Base-by-base conservation (phyloP, 495 filamentous ascomycete genomes). In the Chaetomium tenue region DNA sequence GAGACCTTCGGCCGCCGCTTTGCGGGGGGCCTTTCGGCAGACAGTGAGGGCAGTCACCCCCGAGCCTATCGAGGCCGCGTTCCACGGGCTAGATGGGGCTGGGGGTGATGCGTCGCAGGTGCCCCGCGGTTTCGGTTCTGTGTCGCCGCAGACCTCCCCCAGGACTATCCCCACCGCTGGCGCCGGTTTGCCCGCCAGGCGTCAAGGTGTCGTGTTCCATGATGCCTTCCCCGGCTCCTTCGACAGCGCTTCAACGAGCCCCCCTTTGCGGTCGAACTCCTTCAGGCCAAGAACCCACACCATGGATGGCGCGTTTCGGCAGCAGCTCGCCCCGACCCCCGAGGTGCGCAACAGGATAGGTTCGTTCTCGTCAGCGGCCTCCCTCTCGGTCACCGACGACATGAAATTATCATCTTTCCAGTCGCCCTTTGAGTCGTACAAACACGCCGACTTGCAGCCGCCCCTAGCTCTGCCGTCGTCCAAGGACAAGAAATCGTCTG, bases 41-140 rank as follows among this genome's bases (percentile, higher is more conserved):
- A 82, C 78, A 4, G 79, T 84, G 55, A 79, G 84, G 48, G 74
- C 80, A 16, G 81, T 84, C 61, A 84, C 84, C 64, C 83, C 84
- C 60, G 85, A 87, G 46, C 76, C 70, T 47, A 63, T 73, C 39
- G 73, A 80, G 46, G 73, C 71, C 47, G 64, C 68, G 66, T 58
- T 63, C 33, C 63, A 68, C 30, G 57, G 58, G 57, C 47, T 61
- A 16, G 72, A 76, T 56, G 66, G 66, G 63, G 67, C 48, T 42
- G 61, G 48, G n/a, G n/a, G 44, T 58, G 63, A 50, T 47, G 70
- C 70, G 25, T 51, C 71, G 70, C 73, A 72, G 51, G 25, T 64
- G 40, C 60, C 76, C 54, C 74, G 72, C 46, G 70, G 68, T 47
- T 67, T 73, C 61, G 71, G 67, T 59, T 67, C 77, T 37, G 61